Percentiles rank a stretch among this genome's conserved stretches.
Evolutionary conservation across 495 filamentous ascomycete genomes (phyloP).

Genomic region (Astrothelium macrocarpum): DNA sequence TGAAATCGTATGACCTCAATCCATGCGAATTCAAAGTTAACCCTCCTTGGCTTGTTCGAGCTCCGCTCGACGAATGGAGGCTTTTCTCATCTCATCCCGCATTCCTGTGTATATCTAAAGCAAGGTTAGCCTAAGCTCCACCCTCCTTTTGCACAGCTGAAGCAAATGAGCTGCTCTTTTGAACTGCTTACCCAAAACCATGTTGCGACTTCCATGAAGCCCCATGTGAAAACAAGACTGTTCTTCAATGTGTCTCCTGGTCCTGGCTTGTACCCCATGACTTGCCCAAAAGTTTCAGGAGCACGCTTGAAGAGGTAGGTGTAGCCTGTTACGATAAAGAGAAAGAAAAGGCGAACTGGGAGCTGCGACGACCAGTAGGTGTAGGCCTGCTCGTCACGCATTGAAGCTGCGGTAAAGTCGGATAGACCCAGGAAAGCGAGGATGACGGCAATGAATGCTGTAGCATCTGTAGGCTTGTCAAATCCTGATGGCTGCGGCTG

Average conservation of each 20-base stretch:
- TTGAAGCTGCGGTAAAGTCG: slow-evolving; percentile 62
- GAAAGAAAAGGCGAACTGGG: slow-evolving; percentile 50
- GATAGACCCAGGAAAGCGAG: slow-evolving; percentile 57
- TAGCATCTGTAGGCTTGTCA: slow-evolving; percentile 52
- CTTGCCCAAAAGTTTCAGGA: slow-evolving; percentile 35
- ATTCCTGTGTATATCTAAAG: slow-evolving; percentile 19
- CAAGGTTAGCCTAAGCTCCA: neutral
- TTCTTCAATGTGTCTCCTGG: slow-evolving; percentile 58
- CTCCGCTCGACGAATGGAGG: slow-evolving; percentile 8
- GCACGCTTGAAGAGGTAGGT: slow-evolving; percentile 49
- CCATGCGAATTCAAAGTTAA: neutral
- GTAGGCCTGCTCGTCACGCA: slow-evolving; percentile 57
- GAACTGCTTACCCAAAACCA: slow-evolving; percentile 69
- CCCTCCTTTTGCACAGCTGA: too few species aligned
- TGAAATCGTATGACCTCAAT: too few species aligned
- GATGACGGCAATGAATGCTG: slow-evolving; percentile 61
- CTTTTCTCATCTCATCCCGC: slow-evolving; percentile 18
- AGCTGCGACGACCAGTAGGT: slow-evolving; percentile 60
- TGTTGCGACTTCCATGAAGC: slow-evolving; percentile 70
- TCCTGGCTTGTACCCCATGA: slow-evolving; percentile 21
- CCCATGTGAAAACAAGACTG: slow-evolving; percentile 70
- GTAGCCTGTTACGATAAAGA: slow-evolving; percentile 57
- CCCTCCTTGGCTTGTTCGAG: neutral
- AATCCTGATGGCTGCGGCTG: slow-evolving; percentile 42
- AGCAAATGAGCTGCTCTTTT: neutral